Conservation (phyloP, 2,329 filamentous ascomycete species). For the Aspergillus nomiae region DNA sequence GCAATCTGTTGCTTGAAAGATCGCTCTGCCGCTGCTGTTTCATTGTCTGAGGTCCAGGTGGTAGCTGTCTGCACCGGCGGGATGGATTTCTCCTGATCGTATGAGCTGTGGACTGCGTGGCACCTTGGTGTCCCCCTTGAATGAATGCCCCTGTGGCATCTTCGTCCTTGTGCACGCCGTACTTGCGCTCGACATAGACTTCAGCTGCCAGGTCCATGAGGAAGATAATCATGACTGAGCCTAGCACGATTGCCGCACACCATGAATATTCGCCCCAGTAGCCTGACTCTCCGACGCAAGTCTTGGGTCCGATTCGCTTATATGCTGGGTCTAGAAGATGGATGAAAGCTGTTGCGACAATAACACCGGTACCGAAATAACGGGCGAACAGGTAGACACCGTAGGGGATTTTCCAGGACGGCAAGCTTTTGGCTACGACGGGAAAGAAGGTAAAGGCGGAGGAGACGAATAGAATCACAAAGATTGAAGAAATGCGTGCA, state of each 20-base stretch:
- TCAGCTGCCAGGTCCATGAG: conserved; percentile 55
- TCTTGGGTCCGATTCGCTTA: conserved; percentile 45
- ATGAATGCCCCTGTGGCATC: conserved; percentile 12
- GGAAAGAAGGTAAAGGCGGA: conserved; percentile 49
- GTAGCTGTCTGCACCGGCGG: neutral
- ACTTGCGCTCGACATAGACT: conserved; percentile 53
- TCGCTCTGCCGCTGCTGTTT: conserved; percentile 40
- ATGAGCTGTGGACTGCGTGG: neutral
- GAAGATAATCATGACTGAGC: conserved; percentile 53
- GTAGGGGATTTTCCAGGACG: conserved; percentile 43
- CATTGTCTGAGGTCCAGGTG: conserved; percentile 9
- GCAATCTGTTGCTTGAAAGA: conserved; percentile 42
- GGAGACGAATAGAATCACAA: conserved; percentile 48
- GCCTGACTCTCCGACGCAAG: conserved; percentile 57
- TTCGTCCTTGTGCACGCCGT: conserved; percentile 37
- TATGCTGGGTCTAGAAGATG: conserved; percentile 53
- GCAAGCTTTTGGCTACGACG: conserved; percentile 44
- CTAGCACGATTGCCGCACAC: conserved; percentile 55
- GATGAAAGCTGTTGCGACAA: conserved; percentile 50
- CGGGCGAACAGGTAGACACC: conserved; percentile 51
- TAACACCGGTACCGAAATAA: conserved; percentile 52
- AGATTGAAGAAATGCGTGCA: conserved; percentile 46
- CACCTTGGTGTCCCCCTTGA: neutral
- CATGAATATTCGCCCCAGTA: conserved; percentile 56
- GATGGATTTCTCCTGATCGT: neutral